phyloP scores from a whole-genome alignment of 805 yeast genomes.

The Cyberlindnera subsufficiens region DNA sequence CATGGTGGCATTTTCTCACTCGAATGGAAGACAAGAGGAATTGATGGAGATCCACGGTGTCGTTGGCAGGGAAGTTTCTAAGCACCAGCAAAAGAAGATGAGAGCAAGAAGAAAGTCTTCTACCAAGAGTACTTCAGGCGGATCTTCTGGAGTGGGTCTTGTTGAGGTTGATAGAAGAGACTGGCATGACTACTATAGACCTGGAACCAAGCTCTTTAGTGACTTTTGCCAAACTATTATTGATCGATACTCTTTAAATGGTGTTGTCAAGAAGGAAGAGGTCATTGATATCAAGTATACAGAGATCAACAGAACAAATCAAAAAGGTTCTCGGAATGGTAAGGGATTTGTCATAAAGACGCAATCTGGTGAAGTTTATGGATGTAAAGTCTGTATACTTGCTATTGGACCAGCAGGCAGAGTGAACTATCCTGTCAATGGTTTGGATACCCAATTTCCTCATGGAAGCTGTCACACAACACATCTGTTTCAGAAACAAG shows the following conservation, averaged over 20 bases:
- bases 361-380: conserved; percentile 27
- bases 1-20: conserved; percentile 34
- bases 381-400: conserved; percentile 18
- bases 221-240: conserved; percentile 34
- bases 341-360: conserved; percentile 31
- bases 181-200: conserved; percentile 39
- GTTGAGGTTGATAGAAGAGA: conserved; percentile 34
- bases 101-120: neutral
- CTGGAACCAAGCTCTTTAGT: conserved; percentile 32
- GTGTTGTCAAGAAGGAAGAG: conserved; percentile 28
- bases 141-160: conserved; percentile 1
- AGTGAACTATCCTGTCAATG: conserved; percentile 7
- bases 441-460: conserved; percentile 3
- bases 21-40: conserved; percentile 28
- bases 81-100: conserved; percentile 32
- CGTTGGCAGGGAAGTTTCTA: conserved; percentile 38
- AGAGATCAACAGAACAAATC: conserved; percentile 5
- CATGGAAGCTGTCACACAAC: conserved; percentile 11
- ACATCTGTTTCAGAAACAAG: conserved; percentile 5
- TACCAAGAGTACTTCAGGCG: neutral
- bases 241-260: conserved; percentile 27
- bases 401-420: conserved; percentile 12
- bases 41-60: conserved; percentile 35
- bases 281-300: conserved; percentile 30
- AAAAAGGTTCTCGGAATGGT: conserved; percentile 20